phyloP scores from a whole-genome alignment of 768 basidiomycete species.

The Amanita brunnescens region DNA sequence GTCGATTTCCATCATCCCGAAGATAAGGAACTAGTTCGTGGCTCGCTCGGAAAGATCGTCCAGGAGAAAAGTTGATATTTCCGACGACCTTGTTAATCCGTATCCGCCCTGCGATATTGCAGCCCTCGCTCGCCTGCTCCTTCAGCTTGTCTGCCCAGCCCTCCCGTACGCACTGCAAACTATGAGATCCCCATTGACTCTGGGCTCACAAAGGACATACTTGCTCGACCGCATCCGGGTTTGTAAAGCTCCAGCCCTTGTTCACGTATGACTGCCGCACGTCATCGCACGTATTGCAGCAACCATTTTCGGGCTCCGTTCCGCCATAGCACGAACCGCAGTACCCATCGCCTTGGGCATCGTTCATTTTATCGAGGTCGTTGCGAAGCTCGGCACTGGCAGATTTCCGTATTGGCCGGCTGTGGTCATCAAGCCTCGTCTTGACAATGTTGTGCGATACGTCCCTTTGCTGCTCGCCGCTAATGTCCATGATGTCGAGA shows the following conservation, averaged over 20 bases:
- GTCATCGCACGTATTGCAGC: conserved; percentile 95
- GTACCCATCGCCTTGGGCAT: conserved; percentile 51
- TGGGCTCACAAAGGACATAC: conserved; percentile 25
- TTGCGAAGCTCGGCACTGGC: conserved; percentile 64
- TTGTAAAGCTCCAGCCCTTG: conserved; percentile 92
- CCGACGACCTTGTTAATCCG: conserved; percentile 97
- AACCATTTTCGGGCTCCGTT: conserved; percentile 61
- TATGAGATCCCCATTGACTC: neutral
- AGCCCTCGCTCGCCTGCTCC: conserved; percentile 90
- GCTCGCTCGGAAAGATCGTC: conserved; percentile 84
- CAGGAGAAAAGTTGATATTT: conserved; percentile 91
- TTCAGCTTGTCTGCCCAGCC: conserved; percentile 92
- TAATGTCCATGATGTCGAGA: conserved; percentile 97
- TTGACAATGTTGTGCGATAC: conserved; percentile 85
- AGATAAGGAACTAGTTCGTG: conserved; percentile 94
- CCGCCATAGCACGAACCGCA: conserved; percentile 98
- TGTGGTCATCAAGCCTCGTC: conserved; percentile 58
- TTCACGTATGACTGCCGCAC: conserved; percentile 85
- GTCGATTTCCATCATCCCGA: conserved; percentile 75
- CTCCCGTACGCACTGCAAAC: conserved; percentile 74
- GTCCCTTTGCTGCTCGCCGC: conserved; percentile 90
- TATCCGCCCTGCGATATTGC: conserved; percentile 85
- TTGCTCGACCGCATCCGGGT: conserved; percentile 90
- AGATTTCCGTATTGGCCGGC: conserved; percentile 48
- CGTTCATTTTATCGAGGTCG: conserved; percentile 75